Evolutionary conservation across 805 yeast genomes (phyloP).

Genomic region (Candida lessepsii): DNA sequence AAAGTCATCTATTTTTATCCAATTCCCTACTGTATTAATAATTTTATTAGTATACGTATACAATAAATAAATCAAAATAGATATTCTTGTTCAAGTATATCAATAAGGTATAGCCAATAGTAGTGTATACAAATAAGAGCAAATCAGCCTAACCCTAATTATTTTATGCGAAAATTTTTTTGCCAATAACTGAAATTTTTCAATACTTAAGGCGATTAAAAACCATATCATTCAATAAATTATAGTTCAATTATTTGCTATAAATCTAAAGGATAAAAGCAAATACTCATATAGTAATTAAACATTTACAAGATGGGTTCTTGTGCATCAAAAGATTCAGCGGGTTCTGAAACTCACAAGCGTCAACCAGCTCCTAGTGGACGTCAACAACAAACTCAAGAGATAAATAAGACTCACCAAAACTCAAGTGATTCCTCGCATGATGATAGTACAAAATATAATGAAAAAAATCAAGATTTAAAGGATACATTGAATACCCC

Average conservation of each 20-base stretch:
- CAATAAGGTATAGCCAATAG: not conserved
- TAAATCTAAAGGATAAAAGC: not conserved
- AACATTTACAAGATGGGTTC: slow-evolving; percentile 19
- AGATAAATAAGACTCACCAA: slow-evolving; percentile 7
- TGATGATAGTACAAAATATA: slow-evolving; percentile 15
- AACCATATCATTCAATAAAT: not conserved
- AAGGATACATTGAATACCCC: slow-evolving; percentile 6
- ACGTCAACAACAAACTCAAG: slow-evolving; percentile 20
- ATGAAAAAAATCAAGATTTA: slow-evolving; percentile 13
- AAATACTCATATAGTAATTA: not conserved
- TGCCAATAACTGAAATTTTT: slow-evolving; percentile 1
- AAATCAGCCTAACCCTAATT: slow-evolving; percentile 5
- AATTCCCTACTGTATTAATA: not conserved
- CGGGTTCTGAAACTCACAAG: slow-evolving; percentile 13
- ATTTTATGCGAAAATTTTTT: slow-evolving; percentile 6
- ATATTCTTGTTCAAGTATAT: not conserved
- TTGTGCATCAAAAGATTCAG: slow-evolving; percentile 22
- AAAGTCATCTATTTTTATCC: not conserved
- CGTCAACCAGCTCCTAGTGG: slow-evolving; percentile 10
- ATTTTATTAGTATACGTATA: too few species aligned
- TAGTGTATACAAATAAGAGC: slow-evolving; percentile 5
- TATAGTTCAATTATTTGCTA: not conserved
- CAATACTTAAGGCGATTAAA: not conserved
- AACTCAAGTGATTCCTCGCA: slow-evolving; percentile 11
- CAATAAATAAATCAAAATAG: not conserved